phyloP scores from a whole-genome alignment of 352 stramenopile species.

The Globisporangium carolinianum region DNA sequence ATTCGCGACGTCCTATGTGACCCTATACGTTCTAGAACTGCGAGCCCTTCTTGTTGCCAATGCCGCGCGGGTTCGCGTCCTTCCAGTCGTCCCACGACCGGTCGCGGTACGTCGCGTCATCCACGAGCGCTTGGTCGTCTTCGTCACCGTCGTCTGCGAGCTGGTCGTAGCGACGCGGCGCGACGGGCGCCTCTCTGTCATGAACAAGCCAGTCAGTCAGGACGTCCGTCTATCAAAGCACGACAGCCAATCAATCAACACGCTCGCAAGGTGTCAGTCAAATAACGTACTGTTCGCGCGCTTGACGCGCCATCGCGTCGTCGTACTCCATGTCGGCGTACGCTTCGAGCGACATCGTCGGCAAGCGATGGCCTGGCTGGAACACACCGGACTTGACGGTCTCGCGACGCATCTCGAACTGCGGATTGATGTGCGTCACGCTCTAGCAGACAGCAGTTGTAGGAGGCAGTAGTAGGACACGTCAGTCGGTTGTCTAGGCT shows the following conservation, averaged over 20 bases:
- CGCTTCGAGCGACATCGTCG: slow-evolving; percentile 94
- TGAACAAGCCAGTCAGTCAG: slow-evolving; percentile 4
- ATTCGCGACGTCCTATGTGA: too few species aligned
- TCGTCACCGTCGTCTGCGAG: slow-evolving; percentile 93
- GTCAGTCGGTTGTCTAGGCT: too few species aligned
- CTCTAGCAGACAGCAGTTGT: slow-evolving; percentile 28
- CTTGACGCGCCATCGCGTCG: slow-evolving; percentile 85
- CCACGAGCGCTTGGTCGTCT: slow-evolving; percentile 88
- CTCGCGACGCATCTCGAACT: slow-evolving; percentile 86
- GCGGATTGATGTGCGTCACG: slow-evolving; percentile 78
- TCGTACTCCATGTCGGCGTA: slow-evolving; percentile 86
- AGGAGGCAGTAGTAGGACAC: neutral
- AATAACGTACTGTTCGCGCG: slow-evolving; percentile 54
- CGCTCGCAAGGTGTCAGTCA: neutral
- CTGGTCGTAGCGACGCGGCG: slow-evolving; percentile 89
- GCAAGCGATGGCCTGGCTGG: slow-evolving; percentile 91
- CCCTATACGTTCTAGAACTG: too few species aligned
- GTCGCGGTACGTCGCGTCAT: slow-evolving; percentile 91
- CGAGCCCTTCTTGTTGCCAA: slow-evolving; percentile 95
- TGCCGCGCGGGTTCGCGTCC: slow-evolving; percentile 92
- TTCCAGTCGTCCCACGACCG: slow-evolving; percentile 97
- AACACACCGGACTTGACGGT: slow-evolving; percentile 89
- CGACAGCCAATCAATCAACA: neutral
- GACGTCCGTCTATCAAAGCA: neutral
- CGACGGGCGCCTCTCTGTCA: slow-evolving; percentile 47